phyloP scores from a whole-genome alignment of 148 eudicot genomes.

The Rhododendron kiyosumense region DNA sequence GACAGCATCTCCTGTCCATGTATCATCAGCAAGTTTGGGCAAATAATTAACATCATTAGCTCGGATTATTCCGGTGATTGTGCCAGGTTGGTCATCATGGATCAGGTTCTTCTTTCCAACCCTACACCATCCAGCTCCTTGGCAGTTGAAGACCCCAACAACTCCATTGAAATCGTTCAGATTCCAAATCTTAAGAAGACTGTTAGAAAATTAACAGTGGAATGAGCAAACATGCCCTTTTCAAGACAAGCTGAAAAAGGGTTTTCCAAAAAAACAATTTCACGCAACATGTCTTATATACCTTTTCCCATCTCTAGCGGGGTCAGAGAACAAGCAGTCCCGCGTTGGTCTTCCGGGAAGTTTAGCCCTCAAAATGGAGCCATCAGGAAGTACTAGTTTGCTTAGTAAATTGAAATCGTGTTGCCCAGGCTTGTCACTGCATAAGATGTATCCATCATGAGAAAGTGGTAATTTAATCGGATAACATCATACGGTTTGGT shows the following conservation, averaged over 20 bases:
- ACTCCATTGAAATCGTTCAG: slow-evolving; percentile 73
- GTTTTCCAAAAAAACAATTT: background rate
- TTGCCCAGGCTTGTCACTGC: slow-evolving; percentile 87
- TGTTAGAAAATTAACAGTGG: slow-evolving; percentile 15
- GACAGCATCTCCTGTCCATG: slow-evolving; percentile 62
- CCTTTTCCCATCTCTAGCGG: slow-evolving; percentile 83
- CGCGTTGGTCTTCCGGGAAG: slow-evolving; percentile 84
- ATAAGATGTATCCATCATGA: background rate
- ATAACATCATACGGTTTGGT: too few species aligned
- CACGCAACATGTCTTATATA: slow-evolving; percentile 2
- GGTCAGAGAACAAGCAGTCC: slow-evolving; percentile 77
- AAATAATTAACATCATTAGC: slow-evolving; percentile 63
- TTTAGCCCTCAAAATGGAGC: slow-evolving; percentile 77
- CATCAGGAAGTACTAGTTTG: slow-evolving; percentile 86
- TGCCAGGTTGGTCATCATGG: slow-evolving; percentile 69
- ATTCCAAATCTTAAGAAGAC: slow-evolving; percentile 85
- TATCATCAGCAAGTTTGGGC: slow-evolving; percentile 40
- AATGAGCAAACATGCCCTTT: background rate
- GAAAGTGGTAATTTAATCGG: background rate
- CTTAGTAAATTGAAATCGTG: slow-evolving; percentile 69
- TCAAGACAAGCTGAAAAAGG: background rate
- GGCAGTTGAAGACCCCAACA: slow-evolving; percentile 85
- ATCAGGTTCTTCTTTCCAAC: slow-evolving; percentile 68
- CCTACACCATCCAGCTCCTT: slow-evolving; percentile 94
- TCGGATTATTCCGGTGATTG: slow-evolving; percentile 43